Evolutionary conservation across 352 stramenopile genomes (phyloP).

Genomic region (Phytopythium kandeliae): DNA sequence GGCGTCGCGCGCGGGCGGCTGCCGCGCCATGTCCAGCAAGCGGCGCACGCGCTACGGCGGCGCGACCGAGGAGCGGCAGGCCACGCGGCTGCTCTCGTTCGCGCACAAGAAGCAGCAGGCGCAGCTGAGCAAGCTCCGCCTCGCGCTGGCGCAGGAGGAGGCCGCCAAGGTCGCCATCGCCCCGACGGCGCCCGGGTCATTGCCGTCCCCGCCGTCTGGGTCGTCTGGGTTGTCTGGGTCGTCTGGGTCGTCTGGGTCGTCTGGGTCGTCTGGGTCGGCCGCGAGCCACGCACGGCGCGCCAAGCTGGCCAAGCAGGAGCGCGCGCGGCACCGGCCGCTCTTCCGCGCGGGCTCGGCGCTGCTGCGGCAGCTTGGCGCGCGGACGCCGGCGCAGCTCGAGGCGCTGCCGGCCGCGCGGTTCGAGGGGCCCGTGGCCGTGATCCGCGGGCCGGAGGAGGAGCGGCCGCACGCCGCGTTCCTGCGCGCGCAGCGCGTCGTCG

Average conservation of each 20-base stretch:
- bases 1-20: neutral
- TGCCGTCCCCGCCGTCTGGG: too few species aligned
- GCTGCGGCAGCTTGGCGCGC: constrained; percentile 35
- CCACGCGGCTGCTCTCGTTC: constrained; percentile 18
- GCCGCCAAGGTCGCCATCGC: constrained; percentile 2
- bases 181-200: too few species aligned
- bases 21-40: constrained; percentile 28
- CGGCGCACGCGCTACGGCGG: constrained; percentile 16
- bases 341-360: constrained; percentile 55
- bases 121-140: constrained; percentile 34
- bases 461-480: constrained; percentile 39
- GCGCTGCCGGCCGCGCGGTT: constrained; percentile 42
- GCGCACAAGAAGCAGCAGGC: constrained; percentile 36
- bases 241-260: too few species aligned
- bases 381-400: constrained; percentile 48
- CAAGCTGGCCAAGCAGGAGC: constrained; percentile 43
- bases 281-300: constrained; percentile 45
- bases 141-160: constrained; percentile 21
- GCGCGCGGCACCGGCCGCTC: constrained; percentile 62
- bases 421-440: constrained; percentile 44
- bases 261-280: too few species aligned
- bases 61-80: constrained; percentile 12
- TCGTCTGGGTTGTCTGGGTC: too few species aligned
- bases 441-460: constrained; percentile 63
- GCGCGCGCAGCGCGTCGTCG: constrained; percentile 44